These are phyloP conservation scores for Metahyphopichia silvanorum DNA, from an alignment of 805 yeast genomes.

Conservation along the genomic window DNA sequence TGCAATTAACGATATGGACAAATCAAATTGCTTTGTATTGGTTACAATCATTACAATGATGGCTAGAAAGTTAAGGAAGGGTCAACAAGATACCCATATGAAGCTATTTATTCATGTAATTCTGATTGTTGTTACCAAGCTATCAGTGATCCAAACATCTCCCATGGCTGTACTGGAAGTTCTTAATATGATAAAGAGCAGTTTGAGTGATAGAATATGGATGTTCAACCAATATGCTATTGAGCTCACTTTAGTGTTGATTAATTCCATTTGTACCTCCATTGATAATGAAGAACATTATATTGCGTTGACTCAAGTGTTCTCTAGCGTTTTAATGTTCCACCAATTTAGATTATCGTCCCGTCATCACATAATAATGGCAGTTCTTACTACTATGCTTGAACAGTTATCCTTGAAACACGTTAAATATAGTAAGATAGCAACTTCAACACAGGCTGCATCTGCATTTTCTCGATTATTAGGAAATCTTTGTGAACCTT, in stretches of 20 bases:
- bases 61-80: conserved; percentile 10
- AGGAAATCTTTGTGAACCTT: conserved; percentile 73
- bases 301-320: conserved; percentile 39
- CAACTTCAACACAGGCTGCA: conserved; percentile 32
- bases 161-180: conserved; percentile 8
- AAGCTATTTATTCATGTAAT: conserved; percentile 23
- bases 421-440: background rate
- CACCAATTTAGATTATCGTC: conserved; percentile 70
- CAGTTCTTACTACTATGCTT: conserved; percentile 49
- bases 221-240: conserved; percentile 61
- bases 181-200: conserved; percentile 27
- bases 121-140: conserved; percentile 21
- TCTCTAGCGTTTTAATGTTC: conserved; percentile 60
- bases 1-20: conserved; percentile 13
- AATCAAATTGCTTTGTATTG: conserved; percentile 9
- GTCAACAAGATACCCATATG: conserved; percentile 5
- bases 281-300: conserved; percentile 27
- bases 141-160: conserved; percentile 5
- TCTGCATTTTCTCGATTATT: conserved; percentile 55
- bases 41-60: conserved; percentile 18
- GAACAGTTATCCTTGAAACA: conserved; percentile 36
- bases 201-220: conserved; percentile 53
- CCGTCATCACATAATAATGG: conserved; percentile 66
- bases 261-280: conserved; percentile 2
- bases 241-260: conserved; percentile 43